Evolutionary conservation across 129 eudicot genomes (phyloP), one percentile per base, ranked within the genome.

Genomic region (Flaveria brownii): DNA sequence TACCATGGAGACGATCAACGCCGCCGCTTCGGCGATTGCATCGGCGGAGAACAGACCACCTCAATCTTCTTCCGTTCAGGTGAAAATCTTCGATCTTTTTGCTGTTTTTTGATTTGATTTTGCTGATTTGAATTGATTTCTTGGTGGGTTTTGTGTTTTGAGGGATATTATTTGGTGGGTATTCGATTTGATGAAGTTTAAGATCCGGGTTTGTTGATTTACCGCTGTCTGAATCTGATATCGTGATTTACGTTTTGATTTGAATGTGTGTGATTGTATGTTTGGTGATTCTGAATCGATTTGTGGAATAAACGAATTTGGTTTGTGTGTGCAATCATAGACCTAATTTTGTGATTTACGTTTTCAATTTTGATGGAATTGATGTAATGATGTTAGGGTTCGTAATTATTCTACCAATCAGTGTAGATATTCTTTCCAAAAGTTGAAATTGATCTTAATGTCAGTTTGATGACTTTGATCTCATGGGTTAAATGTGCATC

Each of bases 11-110:
- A 86, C 90, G 71, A 80, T 86, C 71, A 86, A 76, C 87, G 90
- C 87, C 7, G 90, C 90, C 23, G 90, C 90, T 0, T 72, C 77
- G 62, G 90, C 76, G 76, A 86, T 86, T 67, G 83, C 87, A 33
- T 77, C 87, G n/a, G 85, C 81, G 66, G 90, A 77, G 62, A 83
- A 80, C 64, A 79, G 90, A 57, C 20, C 51, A 39, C 81, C 75
- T 73, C 82, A 45, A 17, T 78, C 80, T 60, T 66, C 80, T 36
- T 81, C 77, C n/a, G 77, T 77, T 73, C 85, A 86, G 86, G 83
- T 84, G 46, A 20, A 20, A 6, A 18, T 68, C 14, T 74, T 60
- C 54, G 57, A 79, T 72, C 63, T 56, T n/a, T 73, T 55, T 45
- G 20, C 2, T 56, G 43, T 52, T 39, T 56, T 12, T 63, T 45